Base-by-base conservation (phyloP, 129 eudicot species). In the Arctium lappa region DNA sequence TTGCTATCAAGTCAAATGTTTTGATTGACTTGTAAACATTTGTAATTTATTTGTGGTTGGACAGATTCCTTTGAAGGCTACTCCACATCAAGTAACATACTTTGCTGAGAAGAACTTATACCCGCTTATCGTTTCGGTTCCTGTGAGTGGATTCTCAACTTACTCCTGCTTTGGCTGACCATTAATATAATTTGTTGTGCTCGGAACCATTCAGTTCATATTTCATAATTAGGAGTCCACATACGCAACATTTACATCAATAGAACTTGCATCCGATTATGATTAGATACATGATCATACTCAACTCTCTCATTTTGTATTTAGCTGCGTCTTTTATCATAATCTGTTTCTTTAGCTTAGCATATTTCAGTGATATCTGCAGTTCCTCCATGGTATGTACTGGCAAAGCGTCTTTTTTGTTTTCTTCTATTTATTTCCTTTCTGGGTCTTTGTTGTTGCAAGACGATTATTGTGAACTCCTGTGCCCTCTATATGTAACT, bases 81-180 rank as follows among this genome's bases (percentile, higher is more conserved):
- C 99, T 83, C 99, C 99, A 2, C 99, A 95, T 89, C 99, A 95
- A 91, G 98, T 95, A 10, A 89, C 99, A 69, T 95, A 91, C 87
- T 95, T 93, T 81, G 88, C 99, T 31, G 97, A 93, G 86, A 95
- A 95, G 94, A 95, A 95, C 85, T 72, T 95, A 38, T 95, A 95
- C 84, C 95, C 99, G 3, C 86, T 95, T 37, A 95, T 95, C 68
- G 94, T 93, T 78, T 95, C 99, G 56, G 87, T 88, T 80, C 98
- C 98, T 46, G 99, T 95, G 82, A 95, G 99, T 92, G 63, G 37
- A 72, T 80, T 74, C 80, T 78, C 81, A 70, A 27, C 39, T 70
- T 36, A 38, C 72, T 69, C 70, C 53, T 81, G 6, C 46, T 40
- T 60, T 44, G 46, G 32, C 44, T 78, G 73, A 78, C 44, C 75